Evolutionary conservation across 352 stramenopile species (phyloP), one percentile per base, ranked within the genome.

Genomic region (Achlya hypogyna): DNA sequence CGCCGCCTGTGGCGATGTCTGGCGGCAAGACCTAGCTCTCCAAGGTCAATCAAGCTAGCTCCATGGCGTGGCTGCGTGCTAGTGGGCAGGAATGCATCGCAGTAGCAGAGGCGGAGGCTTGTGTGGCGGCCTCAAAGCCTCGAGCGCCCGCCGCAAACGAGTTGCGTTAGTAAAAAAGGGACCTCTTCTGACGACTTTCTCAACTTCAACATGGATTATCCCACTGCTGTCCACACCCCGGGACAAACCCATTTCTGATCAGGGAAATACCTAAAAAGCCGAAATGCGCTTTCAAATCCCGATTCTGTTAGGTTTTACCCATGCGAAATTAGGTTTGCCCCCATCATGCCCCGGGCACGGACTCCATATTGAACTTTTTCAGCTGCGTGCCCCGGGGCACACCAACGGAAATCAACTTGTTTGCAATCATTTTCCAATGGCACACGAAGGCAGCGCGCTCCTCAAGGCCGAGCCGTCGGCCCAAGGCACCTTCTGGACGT

Each of bases 401-500:
- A 18, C 38, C 14, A 45, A 45, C 14, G 38, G 38, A 18, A 10
- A 45, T n/a, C n/a, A 45, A 10, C 38, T 45, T 18, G 38, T 45
- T 45, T 45, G 38, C n/a, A 10, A 45, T 10, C 38, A 45, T 45
- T 10, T 45, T 45, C 38, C 38, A 45, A 45, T 45, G 38, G 38
- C 38, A 45, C 38, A 9, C 38, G 38, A 45, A 18, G 12, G n/a
- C 12, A 45, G 38, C 38, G 6, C 38, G 38, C 6, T 45, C 2
- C 38, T 45, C 38, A 45, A 45, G 38, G 38, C 38, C 38, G 38
- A 18, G 38, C 38, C 38, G 38, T 18, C n/a, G 34, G 34, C 54
- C 5, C 54, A 51, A 51, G 54, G 54, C 20, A 63, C 54, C 3
- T 63, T 63, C 54, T 63, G 54, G 54, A 63, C 54, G 32, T 63